These are phyloP conservation scores for Raddia distichophylla DNA, from an alignment of 176 grass and related monocot species.

Conservation along the genomic window DNA sequence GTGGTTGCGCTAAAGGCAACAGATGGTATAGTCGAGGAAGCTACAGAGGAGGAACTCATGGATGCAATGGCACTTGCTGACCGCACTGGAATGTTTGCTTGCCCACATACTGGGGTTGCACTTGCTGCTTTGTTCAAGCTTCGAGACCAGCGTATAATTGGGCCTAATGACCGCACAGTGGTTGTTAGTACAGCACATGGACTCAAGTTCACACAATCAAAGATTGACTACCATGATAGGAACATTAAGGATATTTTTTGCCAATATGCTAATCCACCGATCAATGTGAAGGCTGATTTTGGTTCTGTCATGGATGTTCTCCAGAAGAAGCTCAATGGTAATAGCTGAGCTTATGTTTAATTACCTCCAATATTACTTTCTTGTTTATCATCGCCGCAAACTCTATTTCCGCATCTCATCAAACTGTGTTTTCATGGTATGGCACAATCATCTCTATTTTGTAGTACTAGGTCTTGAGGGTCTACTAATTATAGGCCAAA, in stretches of 20 bases:
- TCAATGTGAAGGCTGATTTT: conserved; percentile 73
- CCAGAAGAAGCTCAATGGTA: conserved; percentile 62
- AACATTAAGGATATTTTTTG: conserved; percentile 68
- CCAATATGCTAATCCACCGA: conserved; percentile 61
- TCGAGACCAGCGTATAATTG: conserved; percentile 57
- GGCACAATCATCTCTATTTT: conserved; percentile 44
- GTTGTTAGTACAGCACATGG: conserved; percentile 85
- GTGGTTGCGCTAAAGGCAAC: conserved; percentile 66
- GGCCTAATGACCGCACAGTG: conserved; percentile 67
- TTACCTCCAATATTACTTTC: conserved; percentile 24
- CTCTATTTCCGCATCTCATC: conserved; percentile 42
- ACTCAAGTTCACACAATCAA: conserved; percentile 80
- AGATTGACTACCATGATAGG: conserved; percentile 75
- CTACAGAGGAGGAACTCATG: conserved; percentile 85
- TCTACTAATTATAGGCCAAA: conserved; percentile 50
- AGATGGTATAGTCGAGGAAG: conserved; percentile 69
- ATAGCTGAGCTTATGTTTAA: conserved; percentile 41
- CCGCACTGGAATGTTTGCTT: conserved; percentile 76
- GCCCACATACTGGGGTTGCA: conserved; percentile 78
- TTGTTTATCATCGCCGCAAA: conserved; percentile 31
- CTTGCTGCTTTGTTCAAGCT: conserved; percentile 74
- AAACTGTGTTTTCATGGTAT: conserved; percentile 40
- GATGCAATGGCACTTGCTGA: conserved; percentile 71
- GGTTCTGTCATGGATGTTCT: conserved; percentile 82
- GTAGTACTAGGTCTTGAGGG: conserved; percentile 55